Evolutionary conservation across 805 yeast genomes (phyloP), one percentile per base, ranked within the genome.

Genomic region (Debaryomyces hansenii): DNA sequence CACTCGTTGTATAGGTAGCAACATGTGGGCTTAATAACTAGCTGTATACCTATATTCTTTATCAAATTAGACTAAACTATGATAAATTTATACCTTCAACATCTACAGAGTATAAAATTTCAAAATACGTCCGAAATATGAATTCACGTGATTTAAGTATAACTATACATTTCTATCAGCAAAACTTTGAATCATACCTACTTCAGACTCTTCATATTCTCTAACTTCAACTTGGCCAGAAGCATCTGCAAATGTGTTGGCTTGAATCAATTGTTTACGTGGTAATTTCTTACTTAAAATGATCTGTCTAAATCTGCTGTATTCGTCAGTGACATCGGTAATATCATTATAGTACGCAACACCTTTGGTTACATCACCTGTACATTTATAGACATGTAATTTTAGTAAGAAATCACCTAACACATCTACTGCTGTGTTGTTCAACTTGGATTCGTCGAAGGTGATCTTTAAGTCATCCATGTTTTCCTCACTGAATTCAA

Each of bases 181-280:
- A 66, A 84, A 90, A 56, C 91, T 84, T 65, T 84, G 79, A 58
- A 90, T 85, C 86, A 90, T 77, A 21, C 96, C 96, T 31, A 73
- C 70, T 53, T 82, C 83, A 10, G 83, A 74, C 60, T 87, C 92
- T 21, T 80, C 84, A 57, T 90, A 90, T 60, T 87, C 96, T 47
- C 73, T 75, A n/a, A 89, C 72, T 35, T 67, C 74, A 28, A 85
- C 82, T 5, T 61, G 63, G 7, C 66, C 74, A 4, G 65, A 75
- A 8, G 59, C 70, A 11, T 61, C 54, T 38, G 80, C 51, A 20
- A 68, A 55, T 7, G 96, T 85, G 66, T 90, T 90, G 21, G 90
- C 88, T 67, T 90, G 97, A 47, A 90, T 82, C 54, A 85, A 79
- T 63, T 88, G 95, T 64, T 83, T 85, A 64, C 97, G 80, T 51